Evolutionary conservation across 192 early-diverging fungal genomes (phyloP), one percentile per base, ranked within the genome.

Genomic region (Helicostylum pulchrum): DNA sequence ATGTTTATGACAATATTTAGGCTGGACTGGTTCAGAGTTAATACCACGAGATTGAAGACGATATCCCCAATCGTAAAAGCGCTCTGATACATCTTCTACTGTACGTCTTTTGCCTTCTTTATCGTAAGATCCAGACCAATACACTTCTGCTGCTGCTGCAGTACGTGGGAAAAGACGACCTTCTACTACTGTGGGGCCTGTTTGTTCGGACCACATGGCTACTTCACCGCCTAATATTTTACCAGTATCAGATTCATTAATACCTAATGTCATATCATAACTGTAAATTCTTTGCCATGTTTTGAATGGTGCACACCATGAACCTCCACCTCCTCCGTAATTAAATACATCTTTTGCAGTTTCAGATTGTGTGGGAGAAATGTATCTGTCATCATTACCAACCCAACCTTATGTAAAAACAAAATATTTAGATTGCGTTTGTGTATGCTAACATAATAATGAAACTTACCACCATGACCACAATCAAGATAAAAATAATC

Each of bases 221-320:
- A 78, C 87, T 67, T 92, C 90, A 31, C 73, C 87, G 23, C 90
- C 90, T 3, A 92, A 67, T 19, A 92, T 78, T 12, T 83, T 79
- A 59, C 80, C 80, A 34, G 72, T 74, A 1, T 67, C 68, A 2
- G 78, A 80, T 65, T 88, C 72, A 31, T 81, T 81, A 2, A 26
- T 26, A 26, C 26, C 26, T 44, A 80, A 78, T 50, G 78, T 79
- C 46, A 85, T 78, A 62, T 90, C 81, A 70, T 80, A 90, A 52
- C 73, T 70, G 71, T 92, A 88, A 51, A 88, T 79, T 47, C 83
- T 81, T 75, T 87, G 82, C 90, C 88, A 90, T 20, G 82, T 71
- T 80, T 88, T 88, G 82, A 77, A 89, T 39, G 90, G 88, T 39
- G 77, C 78, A 73, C 90, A 91, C 88, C 90, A 91, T 43, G 87